A percentile compares a stretch with the other conserved stretches of the same genome.
These are phyloP conservation scores for Brassica hybrid DNA, from an alignment of 441 rosid genomes.

Conservation along the genomic window DNA sequence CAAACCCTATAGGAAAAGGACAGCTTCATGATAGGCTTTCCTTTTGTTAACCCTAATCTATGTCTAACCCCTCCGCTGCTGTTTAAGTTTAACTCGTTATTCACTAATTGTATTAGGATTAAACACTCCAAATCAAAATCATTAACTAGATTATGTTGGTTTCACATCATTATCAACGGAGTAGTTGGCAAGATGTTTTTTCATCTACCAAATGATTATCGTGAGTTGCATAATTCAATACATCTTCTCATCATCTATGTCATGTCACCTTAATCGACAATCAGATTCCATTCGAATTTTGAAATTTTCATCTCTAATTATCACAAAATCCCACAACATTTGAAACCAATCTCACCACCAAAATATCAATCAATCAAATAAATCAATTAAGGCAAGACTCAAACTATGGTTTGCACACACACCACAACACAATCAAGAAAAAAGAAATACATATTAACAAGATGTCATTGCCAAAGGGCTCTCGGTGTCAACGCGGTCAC, in stretches of 20 bases:
- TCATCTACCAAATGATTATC: slow-evolving; percentile 14
- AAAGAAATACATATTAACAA: slow-evolving; percentile 21
- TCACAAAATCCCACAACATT: slow-evolving; percentile 24
- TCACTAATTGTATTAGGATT: background rate
- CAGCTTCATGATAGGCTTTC: slow-evolving; percentile 1
- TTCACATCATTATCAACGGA: background rate
- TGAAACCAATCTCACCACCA: slow-evolving; percentile 21
- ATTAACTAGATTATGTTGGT: background rate
- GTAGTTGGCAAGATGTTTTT: no score
- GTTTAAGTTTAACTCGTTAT: background rate
- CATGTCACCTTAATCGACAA: slow-evolving; percentile 5
- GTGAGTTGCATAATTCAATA: slow-evolving; percentile 4
- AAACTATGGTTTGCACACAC: slow-evolving; percentile 8
- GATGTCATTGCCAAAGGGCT: slow-evolving; percentile 31
- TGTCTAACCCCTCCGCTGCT: background rate
- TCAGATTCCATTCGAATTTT: background rate
- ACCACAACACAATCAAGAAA: slow-evolving; percentile 15
- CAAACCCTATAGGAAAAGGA: slow-evolving; percentile 10
- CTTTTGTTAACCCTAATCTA: background rate
- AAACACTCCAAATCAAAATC: background rate
- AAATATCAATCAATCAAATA: background rate
- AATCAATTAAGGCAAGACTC: background rate
- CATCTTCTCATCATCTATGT: slow-evolving; percentile 1
- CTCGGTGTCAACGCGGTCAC: slow-evolving; percentile 32
- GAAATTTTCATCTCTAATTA: slow-evolving; percentile 5